phyloP scores from a whole-genome alignment of 139 green algal species.

The Haematococcus sp. region DNA sequence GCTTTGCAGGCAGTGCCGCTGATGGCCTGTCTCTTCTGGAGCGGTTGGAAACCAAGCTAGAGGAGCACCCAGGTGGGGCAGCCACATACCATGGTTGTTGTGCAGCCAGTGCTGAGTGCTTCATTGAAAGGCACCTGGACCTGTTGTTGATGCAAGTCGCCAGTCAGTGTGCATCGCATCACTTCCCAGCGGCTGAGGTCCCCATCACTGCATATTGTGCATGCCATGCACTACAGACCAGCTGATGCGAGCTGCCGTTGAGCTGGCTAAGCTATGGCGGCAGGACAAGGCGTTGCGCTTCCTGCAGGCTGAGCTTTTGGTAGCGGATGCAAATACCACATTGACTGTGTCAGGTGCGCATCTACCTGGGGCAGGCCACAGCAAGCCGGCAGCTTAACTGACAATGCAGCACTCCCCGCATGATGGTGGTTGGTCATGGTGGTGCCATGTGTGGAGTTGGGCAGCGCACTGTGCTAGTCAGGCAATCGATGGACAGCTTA shows the following conservation, averaged over 20 bases:
- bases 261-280: slow-evolving; percentile 92
- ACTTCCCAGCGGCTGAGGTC: no score
- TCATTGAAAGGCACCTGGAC: no score
- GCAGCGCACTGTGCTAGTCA: no score
- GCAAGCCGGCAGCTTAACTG: no score
- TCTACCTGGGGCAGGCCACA: no score
- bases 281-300: slow-evolving; percentile 89
- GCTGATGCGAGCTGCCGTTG: slow-evolving; percentile 79
- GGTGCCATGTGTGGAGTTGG: no score
- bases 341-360: slow-evolving; percentile 53
- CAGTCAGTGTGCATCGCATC: background rate
- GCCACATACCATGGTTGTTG: background rate
- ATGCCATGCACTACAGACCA: slow-evolving; percentile 19
- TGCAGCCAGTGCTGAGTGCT: background rate
- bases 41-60: slow-evolving; percentile 81
- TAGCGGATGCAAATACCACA: slow-evolving; percentile 58
- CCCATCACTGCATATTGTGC: no score
- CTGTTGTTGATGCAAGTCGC: no score
- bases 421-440: no score
- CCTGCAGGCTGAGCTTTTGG: slow-evolving; percentile 74
- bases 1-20: slow-evolving; percentile 74
- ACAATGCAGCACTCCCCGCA: no score
- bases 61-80: slow-evolving; percentile 75
- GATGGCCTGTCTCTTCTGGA: slow-evolving; percentile 92
- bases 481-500: no score